phyloP scores from a whole-genome alignment of 1,284 basidiomycete genomes.

The Trichosporon ovoides region DNA sequence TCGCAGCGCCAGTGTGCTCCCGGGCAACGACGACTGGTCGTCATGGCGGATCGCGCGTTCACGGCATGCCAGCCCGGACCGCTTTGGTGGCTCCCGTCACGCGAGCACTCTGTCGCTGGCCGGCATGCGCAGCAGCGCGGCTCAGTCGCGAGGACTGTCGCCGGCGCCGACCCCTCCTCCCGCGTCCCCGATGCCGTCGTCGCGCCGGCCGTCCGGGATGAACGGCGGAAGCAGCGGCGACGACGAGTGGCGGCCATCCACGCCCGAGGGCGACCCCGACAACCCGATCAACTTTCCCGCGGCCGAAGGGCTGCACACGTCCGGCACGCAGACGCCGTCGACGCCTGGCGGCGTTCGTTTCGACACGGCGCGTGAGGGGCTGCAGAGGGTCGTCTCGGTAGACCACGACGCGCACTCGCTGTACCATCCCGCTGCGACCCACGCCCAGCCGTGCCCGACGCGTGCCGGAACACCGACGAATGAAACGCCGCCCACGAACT shows the following conservation, averaged over 20 bases:
- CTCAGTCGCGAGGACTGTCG: slow-evolving; percentile 40
- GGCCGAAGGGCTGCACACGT: not conserved
- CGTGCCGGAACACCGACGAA: slow-evolving; percentile 4
- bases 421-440: slow-evolving; percentile 16
- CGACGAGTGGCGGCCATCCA: slow-evolving; percentile 4
- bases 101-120: slow-evolving; percentile 1
- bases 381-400: not conserved
- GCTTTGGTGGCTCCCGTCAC: not conserved
- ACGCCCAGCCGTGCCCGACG: slow-evolving; percentile 7
- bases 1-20: slow-evolving; percentile 37
- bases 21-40: slow-evolving; percentile 26
- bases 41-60: slow-evolving; percentile 25
- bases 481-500: not conserved
- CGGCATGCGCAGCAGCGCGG: not conserved
- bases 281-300: slow-evolving; percentile 8
- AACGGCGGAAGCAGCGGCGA: not conserved
- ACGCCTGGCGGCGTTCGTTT: not conserved
- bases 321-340: not conserved
- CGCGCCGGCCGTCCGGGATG: not conserved
- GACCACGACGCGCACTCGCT: not conserved
- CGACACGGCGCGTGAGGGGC: not conserved
- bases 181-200: not conserved
- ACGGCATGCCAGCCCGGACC: slow-evolving; percentile 15
- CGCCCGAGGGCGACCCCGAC: slow-evolving; percentile 2
- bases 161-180: slow-evolving; percentile 42